Evolutionary conservation across 257 asterid species (phyloP).

Genomic region (Nicotiana paniculata): DNA sequence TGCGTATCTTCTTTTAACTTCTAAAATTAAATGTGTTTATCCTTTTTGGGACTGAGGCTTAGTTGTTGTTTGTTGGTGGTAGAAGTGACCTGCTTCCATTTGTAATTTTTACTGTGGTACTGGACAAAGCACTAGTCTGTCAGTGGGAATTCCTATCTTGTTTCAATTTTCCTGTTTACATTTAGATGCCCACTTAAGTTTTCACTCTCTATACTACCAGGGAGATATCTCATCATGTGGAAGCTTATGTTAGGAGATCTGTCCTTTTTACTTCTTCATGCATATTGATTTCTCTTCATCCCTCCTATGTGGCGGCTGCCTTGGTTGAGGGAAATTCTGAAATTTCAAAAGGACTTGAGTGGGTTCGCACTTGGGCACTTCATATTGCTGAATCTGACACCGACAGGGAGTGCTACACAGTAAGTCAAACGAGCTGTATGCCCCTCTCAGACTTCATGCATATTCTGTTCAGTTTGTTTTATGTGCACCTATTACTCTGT

Average conservation of each 20-base stretch:
- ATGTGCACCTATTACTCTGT: background rate
- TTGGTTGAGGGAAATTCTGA: slow-evolving; percentile 58
- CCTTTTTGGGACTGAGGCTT: too few relatives aligned
- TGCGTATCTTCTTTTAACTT: background rate
- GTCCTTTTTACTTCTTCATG: slow-evolving; percentile 91
- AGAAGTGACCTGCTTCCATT: slow-evolving; percentile 1
- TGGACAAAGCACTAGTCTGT: background rate
- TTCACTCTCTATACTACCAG: slow-evolving; percentile 30
- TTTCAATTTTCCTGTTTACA: background rate
- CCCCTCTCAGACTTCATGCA: background rate
- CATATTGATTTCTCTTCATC: slow-evolving; percentile 73
- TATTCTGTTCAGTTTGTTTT: background rate
- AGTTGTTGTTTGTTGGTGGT: background rate
- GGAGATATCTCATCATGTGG: slow-evolving; percentile 70
- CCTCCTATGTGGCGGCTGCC: slow-evolving; percentile 75
- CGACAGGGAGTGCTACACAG: slow-evolving; percentile 83
- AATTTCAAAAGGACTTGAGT: slow-evolving; percentile 72
- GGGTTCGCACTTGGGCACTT: slow-evolving; percentile 85
- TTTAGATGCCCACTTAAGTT: background rate
- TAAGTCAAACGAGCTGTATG: slow-evolving; percentile 26
- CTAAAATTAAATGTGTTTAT: background rate
- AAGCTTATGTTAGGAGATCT: slow-evolving; percentile 85
- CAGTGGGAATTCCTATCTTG: background rate
- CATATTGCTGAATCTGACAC: slow-evolving; percentile 76
- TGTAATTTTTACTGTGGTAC: slow-evolving; percentile 4